Evolutionary conservation across 2,329 filamentous ascomycete genomes (phyloP).

Genomic region (Clarireedia homoeocarpa): DNA sequence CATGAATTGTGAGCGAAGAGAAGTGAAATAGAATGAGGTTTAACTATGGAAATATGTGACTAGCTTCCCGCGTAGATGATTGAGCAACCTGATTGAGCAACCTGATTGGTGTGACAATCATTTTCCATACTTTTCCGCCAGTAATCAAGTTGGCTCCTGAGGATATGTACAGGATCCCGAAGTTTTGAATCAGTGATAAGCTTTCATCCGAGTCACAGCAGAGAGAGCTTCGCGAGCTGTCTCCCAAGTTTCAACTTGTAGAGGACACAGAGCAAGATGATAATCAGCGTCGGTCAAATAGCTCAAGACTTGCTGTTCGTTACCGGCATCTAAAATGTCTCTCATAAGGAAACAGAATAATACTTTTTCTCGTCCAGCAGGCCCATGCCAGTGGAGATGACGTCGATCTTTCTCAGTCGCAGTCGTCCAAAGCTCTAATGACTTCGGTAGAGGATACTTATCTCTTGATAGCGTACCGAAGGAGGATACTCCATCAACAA

Average conservation of each 20-base stretch:
- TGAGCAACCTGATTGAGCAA: neutral
- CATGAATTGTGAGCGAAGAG: neutral
- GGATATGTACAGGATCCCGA: neutral
- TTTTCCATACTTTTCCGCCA: neutral
- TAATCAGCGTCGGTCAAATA: neutral
- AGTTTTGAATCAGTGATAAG: neutral
- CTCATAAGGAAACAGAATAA: slow-evolving; percentile 3
- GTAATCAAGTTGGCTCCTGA: neutral
- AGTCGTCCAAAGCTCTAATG: neutral
- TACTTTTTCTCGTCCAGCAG: slow-evolving; percentile 3
- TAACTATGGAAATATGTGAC: neutral
- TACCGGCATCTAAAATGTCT: neutral
- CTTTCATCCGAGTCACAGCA: slow-evolving; percentile 3
- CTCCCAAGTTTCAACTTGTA: slow-evolving; percentile 5
- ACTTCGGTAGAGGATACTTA: slow-evolving; percentile 5
- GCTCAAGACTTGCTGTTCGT: neutral
- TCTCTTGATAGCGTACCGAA: slow-evolving; percentile 3
- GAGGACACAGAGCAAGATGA: slow-evolving; percentile 1
- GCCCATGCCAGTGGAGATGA: slow-evolving; percentile 1
- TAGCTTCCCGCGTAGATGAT: neutral
- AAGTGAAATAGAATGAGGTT: slow-evolving; percentile 1
- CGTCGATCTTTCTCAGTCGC: slow-evolving; percentile 2
- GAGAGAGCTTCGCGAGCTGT: slow-evolving; percentile 1
- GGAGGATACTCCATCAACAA: slow-evolving; percentile 1
- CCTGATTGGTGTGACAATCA: neutral